Conservation (phyloP, 148 eudicot species). For the Rhododendron williamsianum region DNA sequence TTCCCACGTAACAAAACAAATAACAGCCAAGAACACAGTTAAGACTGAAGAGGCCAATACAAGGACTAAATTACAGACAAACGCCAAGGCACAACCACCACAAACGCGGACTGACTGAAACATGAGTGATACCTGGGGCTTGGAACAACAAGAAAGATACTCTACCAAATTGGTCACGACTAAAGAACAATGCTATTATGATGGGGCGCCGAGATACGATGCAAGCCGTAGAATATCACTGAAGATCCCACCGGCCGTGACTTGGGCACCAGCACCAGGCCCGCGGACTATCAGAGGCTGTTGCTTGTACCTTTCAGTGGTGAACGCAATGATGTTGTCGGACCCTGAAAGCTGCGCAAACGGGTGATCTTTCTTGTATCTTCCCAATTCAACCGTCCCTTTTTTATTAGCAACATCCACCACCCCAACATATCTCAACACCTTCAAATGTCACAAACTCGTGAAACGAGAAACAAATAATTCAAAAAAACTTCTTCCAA, state of each 20-base stretch:
- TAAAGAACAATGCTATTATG: slow-evolving; percentile 25
- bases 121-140: not conserved
- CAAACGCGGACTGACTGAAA: not conserved
- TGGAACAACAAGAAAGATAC: not conserved
- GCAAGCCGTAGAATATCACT: slow-evolving; percentile 87
- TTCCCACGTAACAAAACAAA: not conserved
- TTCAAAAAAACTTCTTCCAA: not conserved
- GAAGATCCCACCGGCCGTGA: slow-evolving; percentile 95
- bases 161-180: not conserved
- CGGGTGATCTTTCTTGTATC: slow-evolving; percentile 89
- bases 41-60: not conserved
- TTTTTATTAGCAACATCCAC: slow-evolving; percentile 71
- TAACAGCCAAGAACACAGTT: not conserved
- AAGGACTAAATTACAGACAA: not conserved
- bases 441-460: slow-evolving; percentile 38
- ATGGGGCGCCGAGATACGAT: slow-evolving; percentile 94
- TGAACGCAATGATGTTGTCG: slow-evolving; percentile 88
- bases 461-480: not conserved
- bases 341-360: slow-evolving; percentile 95
- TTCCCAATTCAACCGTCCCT: slow-evolving; percentile 66
- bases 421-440: slow-evolving; percentile 88
- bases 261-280: slow-evolving; percentile 96
- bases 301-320: slow-evolving; percentile 73
- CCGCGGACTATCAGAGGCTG: slow-evolving; percentile 94
- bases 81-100: not conserved